phyloP scores from a whole-genome alignment of 352 stramenopile genomes.

The Globisporangium middletonii region DNA sequence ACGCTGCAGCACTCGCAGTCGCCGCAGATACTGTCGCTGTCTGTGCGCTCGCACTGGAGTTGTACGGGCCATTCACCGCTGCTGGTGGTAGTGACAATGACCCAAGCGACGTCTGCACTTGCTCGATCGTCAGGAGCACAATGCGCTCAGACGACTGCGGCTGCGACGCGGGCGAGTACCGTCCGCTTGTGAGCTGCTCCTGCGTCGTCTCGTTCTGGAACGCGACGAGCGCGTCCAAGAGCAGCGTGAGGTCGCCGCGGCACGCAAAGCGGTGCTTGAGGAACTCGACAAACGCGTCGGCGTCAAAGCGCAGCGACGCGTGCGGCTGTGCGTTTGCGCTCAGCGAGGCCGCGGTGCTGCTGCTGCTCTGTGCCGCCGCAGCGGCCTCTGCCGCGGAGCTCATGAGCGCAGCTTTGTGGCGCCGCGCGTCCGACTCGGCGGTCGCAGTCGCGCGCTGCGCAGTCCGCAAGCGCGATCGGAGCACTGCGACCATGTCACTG shows the following conservation, averaged over 20 bases:
- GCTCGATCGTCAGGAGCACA: conserved; percentile 11
- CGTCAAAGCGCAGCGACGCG: conserved; percentile 8
- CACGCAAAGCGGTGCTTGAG: conserved; percentile 28
- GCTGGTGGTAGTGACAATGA: too few species aligned
- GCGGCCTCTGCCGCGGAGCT: background rate
- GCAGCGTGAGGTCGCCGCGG: conserved; percentile 21
- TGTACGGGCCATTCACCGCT: too few species aligned
- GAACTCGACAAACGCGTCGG: conserved; percentile 21
- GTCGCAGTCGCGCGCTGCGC: conserved; percentile 17
- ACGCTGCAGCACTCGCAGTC: background rate
- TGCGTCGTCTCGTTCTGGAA: conserved; percentile 13
- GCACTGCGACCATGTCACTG: conserved; percentile 18
- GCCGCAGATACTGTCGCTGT: background rate
- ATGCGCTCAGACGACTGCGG: conserved; percentile 3
- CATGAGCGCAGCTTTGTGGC: conserved; percentile 11
- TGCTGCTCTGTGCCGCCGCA: background rate
- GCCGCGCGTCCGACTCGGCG: conserved; percentile 15
- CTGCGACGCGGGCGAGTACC: background rate
- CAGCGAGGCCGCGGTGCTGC: background rate
- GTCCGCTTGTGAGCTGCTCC: background rate
- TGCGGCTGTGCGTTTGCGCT: background rate
- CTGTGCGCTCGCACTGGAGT: too few species aligned
- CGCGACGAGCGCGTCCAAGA: conserved; percentile 18
- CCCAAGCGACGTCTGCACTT: conserved; percentile 2
- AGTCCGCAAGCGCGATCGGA: conserved; percentile 11